A percentile compares a stretch with the other conserved stretches of the same genome.
These are phyloP conservation scores for Penicillium crustosum DNA, from an alignment of 2,329 filamentous ascomycete species.

Conservation along the genomic window DNA sequence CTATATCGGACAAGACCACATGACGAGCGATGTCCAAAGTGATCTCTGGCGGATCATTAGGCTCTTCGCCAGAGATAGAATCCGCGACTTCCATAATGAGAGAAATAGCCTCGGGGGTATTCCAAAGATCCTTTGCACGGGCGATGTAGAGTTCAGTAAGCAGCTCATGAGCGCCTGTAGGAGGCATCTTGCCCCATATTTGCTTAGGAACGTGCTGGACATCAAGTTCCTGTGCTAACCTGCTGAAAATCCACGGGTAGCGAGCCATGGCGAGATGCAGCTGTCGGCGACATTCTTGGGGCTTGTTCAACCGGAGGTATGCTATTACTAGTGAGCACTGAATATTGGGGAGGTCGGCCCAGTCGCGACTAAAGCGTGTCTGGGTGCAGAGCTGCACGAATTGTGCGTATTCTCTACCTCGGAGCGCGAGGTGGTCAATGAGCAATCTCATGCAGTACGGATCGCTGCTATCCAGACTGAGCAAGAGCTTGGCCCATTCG, in stretches of 20 bases:
- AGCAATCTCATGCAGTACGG: constrained; percentile 80
- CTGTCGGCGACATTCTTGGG: constrained; percentile 62
- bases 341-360: constrained; percentile 65
- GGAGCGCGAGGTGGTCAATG: constrained; percentile 81
- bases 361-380: constrained; percentile 50
- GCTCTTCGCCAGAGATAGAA: constrained; percentile 46
- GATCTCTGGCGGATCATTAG: constrained; percentile 49
- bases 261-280: constrained; percentile 67
- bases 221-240: constrained; percentile 76
- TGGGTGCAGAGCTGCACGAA: constrained; percentile 67
- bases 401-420: constrained; percentile 73
- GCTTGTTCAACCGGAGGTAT: constrained; percentile 68
- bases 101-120: constrained; percentile 67
- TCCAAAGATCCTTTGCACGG: constrained; percentile 81
- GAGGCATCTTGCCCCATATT: constrained; percentile 76
- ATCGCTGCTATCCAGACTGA: constrained; percentile 73
- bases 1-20: constrained; percentile 74
- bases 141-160: constrained; percentile 74
- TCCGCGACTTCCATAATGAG: constrained; percentile 70
- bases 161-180: constrained; percentile 64
- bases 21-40: constrained; percentile 67
- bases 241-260: constrained; percentile 81
- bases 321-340: constrained; percentile 76
- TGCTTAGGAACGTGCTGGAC: constrained; percentile 72
- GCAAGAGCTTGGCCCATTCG: constrained; percentile 86